phyloP scores from a whole-genome alignment of 2,329 filamentous ascomycete genomes.

The Penicillium capsulatum region DNA sequence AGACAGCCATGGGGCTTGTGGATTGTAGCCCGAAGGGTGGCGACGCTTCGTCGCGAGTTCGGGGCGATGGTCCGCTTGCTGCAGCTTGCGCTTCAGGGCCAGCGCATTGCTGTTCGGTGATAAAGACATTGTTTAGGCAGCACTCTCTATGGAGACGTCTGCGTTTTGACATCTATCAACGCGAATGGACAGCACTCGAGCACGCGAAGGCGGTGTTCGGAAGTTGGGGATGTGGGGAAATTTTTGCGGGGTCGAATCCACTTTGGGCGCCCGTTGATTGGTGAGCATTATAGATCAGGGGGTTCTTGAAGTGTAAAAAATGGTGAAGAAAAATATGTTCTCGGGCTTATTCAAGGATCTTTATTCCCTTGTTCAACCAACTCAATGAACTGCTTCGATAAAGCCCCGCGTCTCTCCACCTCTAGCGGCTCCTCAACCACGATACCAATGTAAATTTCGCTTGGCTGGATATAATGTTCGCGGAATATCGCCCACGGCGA shows the following conservation, averaged over 20 bases:
- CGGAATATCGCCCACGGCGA: slow-evolving; percentile 27
- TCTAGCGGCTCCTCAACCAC: slow-evolving; percentile 2
- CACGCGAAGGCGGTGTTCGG: not conserved
- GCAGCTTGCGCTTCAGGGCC: slow-evolving; percentile 28
- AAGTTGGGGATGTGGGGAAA: not conserved
- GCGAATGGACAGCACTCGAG: too few species aligned
- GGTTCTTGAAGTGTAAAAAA: too few species aligned
- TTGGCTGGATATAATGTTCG: slow-evolving; percentile 22
- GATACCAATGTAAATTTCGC: slow-evolving; percentile 3
- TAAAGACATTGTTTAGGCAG: slow-evolving; percentile 13
- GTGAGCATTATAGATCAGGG: not conserved
- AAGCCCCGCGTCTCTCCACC: not conserved
- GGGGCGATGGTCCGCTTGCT: slow-evolving; percentile 18
- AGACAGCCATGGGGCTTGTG: slow-evolving; percentile 31
- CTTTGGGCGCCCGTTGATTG: too few species aligned
- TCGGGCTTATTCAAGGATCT: too few species aligned
- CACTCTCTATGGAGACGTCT: not conserved
- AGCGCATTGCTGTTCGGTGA: slow-evolving; percentile 19
- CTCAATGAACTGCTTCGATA: slow-evolving; percentile 9
- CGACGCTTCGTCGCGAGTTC: slow-evolving; percentile 22
- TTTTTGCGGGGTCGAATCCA: not conserved
- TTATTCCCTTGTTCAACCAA: slow-evolving; percentile 1
- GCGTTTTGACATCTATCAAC: not conserved
- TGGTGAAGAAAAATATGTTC: too few species aligned
- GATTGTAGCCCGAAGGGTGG: slow-evolving; percentile 27